A percentile compares a stretch with the other conserved stretches of the same genome.
Conservation (phyloP, 768 basidiomycete genomes). For the Dendrothele bispora region DNA sequence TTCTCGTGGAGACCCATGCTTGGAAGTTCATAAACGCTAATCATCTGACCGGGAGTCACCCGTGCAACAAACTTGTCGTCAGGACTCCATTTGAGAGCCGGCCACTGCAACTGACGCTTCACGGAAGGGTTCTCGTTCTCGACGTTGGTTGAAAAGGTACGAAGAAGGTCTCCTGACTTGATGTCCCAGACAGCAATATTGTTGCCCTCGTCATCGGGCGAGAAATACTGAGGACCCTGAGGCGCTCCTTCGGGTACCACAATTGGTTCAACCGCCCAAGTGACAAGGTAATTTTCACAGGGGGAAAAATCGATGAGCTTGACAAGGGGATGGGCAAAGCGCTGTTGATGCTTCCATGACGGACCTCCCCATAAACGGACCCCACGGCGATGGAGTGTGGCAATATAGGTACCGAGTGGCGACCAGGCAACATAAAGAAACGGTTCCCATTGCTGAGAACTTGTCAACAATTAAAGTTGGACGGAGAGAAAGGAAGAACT, state of each 20-base stretch:
- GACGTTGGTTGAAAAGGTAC: constrained; percentile 77
- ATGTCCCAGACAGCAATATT: constrained; percentile 98
- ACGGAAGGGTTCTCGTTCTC: constrained; percentile 56
- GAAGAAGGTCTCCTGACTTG: constrained; percentile 87
- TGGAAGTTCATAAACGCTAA: constrained; percentile 95
- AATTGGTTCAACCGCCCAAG: constrained; percentile 96
- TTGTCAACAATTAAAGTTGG: no score
- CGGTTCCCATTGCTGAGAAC: constrained; percentile 86
- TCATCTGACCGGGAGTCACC: constrained; percentile 86
- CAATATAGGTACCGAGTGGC: constrained; percentile 90
- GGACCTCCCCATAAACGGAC: constrained; percentile 94
- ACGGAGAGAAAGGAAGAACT: constrained; percentile 22
- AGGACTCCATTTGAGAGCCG: constrained; percentile 93
- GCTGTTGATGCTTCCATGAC: constrained; percentile 84
- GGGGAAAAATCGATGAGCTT: constrained; percentile 98
- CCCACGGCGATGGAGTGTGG: constrained; percentile 93
- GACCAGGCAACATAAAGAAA: constrained; percentile 95
- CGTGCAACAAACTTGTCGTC: constrained; percentile 95
- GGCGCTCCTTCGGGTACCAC: constrained; percentile 77
- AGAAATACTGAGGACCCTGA: constrained; percentile 84
- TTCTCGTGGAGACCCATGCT: constrained; percentile 93
- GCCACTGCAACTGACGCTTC: constrained; percentile 92
- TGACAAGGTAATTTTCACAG: constrained; percentile 93
- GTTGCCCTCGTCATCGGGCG: constrained; percentile 94
- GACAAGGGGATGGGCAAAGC: constrained; percentile 93